phyloP scores from a whole-genome alignment of 2,329 filamentous ascomycete genomes.

The Fusarium floridanum region DNA sequence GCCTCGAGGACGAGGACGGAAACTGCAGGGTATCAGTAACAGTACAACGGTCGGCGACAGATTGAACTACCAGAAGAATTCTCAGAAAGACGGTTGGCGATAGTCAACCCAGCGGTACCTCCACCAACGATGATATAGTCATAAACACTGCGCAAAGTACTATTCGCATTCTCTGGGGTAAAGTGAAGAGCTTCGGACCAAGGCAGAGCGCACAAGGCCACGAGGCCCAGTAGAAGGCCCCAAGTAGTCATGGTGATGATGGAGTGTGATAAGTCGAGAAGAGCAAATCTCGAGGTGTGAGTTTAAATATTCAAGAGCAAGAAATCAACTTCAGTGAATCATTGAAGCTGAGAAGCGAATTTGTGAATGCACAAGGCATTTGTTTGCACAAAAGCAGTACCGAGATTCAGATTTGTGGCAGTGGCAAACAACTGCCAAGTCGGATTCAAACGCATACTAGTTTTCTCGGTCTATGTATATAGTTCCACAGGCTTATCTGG shows the following conservation, averaged over 20 bases:
- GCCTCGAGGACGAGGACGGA: conserved; percentile 18
- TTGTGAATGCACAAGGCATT: background rate
- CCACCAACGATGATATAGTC: conserved; percentile 51
- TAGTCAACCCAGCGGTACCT: conserved; percentile 58
- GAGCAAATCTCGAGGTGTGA: background rate
- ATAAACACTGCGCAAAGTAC: conserved; percentile 20
- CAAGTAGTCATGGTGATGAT: conserved; percentile 9
- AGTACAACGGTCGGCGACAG: background rate
- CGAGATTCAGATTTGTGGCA: background rate
- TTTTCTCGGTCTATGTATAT: background rate
- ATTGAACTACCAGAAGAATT: conserved; percentile 47
- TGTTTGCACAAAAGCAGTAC: background rate
- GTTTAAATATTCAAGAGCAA: background rate
- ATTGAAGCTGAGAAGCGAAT: background rate
- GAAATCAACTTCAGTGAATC: background rate
- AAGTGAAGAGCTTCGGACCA: conserved; percentile 7
- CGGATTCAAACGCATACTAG: background rate
- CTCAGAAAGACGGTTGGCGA: conserved; percentile 56
- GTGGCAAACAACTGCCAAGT: conserved; percentile 10
- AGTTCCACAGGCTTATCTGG: background rate
- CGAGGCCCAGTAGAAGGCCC: background rate
- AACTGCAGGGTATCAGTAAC: background rate
- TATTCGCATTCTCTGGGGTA: conserved; percentile 5
- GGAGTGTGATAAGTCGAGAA: background rate
- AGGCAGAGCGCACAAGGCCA: background rate